A percentile compares a stretch with the other conserved stretches of the same genome.
These are phyloP conservation scores for Sporisorium graminicola DNA, from an alignment of 1,284 basidiomycete genomes.

Conservation along the genomic window DNA sequence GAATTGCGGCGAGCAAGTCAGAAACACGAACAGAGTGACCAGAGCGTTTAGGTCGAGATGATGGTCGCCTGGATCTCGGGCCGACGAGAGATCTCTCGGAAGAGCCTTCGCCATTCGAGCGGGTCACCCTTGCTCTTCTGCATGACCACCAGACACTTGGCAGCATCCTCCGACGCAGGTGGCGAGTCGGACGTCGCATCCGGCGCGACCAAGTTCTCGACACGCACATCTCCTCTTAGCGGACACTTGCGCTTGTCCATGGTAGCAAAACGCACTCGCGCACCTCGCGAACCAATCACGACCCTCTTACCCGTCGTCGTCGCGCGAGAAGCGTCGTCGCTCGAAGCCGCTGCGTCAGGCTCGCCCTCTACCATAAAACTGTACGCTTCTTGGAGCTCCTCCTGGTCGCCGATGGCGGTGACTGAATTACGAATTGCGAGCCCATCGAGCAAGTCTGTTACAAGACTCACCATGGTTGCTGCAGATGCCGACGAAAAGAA, in stretches of 20 bases:
- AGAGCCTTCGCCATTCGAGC: conserved; percentile 70
- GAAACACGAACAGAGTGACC: too few species aligned
- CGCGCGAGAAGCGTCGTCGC: conserved; percentile 16
- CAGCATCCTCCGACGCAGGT: conserved; percentile 10
- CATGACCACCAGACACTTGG: conserved; percentile 64
- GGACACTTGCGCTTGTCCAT: conserved; percentile 68
- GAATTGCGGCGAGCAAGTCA: too few species aligned
- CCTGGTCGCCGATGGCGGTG: conserved; percentile 60
- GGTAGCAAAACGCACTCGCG: conserved; percentile 59
- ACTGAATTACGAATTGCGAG: conserved; percentile 52
- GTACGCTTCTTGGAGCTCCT: conserved; percentile 56
- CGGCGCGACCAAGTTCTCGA: conserved; percentile 51
- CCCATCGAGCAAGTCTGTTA: conserved; percentile 44
- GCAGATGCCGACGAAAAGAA: conserved; percentile 60
- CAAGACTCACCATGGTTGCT: conserved; percentile 35
- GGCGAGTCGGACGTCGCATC: conserved; percentile 20
- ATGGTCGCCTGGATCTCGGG: conserved; percentile 39
- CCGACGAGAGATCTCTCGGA: conserved; percentile 55
- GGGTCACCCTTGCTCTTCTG: conserved; percentile 69
- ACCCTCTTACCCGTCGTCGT: conserved; percentile 22
- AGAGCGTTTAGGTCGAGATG: conserved; percentile 40
- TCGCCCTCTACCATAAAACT: conserved; percentile 49
- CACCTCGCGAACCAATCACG: conserved; percentile 51
- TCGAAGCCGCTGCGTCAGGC: conserved; percentile 5
- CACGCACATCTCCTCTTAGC: conserved; percentile 61